A percentile compares a stretch with the other conserved stretches of the same genome.
phyloP scores from a whole-genome alignment of 768 basidiomycete genomes.

The Lentinula detonsa region DNA sequence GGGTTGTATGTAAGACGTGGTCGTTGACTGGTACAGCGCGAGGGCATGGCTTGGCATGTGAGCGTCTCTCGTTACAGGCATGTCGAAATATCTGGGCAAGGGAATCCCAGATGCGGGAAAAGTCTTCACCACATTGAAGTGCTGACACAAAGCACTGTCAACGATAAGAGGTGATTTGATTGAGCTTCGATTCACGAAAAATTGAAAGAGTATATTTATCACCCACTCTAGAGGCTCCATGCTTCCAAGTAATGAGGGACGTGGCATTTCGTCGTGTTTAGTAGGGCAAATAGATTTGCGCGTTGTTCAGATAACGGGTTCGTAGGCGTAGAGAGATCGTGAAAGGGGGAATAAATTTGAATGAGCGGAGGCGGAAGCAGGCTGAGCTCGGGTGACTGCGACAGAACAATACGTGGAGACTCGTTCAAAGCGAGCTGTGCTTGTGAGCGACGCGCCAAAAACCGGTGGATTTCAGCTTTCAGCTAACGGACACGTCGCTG shows the following conservation, averaged over 20 bases:
- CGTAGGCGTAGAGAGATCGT: slow-evolving; percentile 6
- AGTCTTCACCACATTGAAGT: slow-evolving; percentile 32
- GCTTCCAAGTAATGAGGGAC: slow-evolving; percentile 24
- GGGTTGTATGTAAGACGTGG: slow-evolving; percentile 23
- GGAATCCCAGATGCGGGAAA: slow-evolving; percentile 6
- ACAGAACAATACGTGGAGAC: not conserved
- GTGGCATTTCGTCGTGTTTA: slow-evolving; percentile 18
- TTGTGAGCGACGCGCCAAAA: not conserved
- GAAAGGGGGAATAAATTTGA: not conserved
- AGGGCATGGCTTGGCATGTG: slow-evolving; percentile 54
- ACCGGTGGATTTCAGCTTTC: not conserved
- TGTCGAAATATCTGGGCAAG: slow-evolving; percentile 39
- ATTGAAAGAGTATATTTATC: not conserved
- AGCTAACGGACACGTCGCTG: not conserved
- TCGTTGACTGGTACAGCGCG: slow-evolving; percentile 30
- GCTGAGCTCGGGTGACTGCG: not conserved
- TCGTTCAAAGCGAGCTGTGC: not conserved
- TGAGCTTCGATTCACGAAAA: not conserved
- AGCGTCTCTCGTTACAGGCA: slow-evolving; percentile 38
- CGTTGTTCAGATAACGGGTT: not conserved
- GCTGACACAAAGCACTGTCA: slow-evolving; percentile 35
- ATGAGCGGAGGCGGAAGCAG: not conserved
- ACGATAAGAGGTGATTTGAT: not conserved
- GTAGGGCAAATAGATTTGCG: not conserved
- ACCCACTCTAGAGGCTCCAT: slow-evolving; percentile 30